A percentile compares a stretch with the other conserved stretches of the same genome.
Conservation (phyloP, 208 protist species). For the Trypanosoma vivax region DNA sequence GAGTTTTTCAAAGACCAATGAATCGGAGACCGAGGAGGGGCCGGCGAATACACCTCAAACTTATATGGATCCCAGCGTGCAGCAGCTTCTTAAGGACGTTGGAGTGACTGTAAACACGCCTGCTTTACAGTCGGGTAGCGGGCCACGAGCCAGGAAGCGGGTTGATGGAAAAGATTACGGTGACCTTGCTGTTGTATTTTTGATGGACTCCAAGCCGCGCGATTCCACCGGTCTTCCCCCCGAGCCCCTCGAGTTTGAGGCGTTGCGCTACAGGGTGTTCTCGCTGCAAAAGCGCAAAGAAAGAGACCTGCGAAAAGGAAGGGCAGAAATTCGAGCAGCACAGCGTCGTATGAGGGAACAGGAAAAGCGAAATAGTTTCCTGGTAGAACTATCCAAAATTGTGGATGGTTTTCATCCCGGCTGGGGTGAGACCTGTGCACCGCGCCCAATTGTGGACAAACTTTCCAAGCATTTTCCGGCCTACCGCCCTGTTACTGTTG, state of each 20-base stretch:
- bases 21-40: no score
- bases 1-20: no score
- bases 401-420: not conserved
- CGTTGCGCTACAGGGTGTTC: slow-evolving; percentile 75
- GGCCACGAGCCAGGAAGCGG: no score
- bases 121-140: no score
- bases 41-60: no score
- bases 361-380: no score
- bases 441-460: not conserved
- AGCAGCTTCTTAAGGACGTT: no score
- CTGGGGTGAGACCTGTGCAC: not conserved
- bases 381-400: no score
- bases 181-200: slow-evolving; percentile 67
- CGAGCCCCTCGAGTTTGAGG: slow-evolving; percentile 69
- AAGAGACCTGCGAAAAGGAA: slow-evolving; percentile 6
- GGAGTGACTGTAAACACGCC: no score
- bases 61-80: no score
- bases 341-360: no score
- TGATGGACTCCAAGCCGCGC: slow-evolving; percentile 48
- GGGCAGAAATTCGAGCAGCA: not conserved
- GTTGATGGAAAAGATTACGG: slow-evolving; percentile 34
- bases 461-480: slow-evolving; percentile 32
- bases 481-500: slow-evolving; percentile 61
- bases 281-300: slow-evolving; percentile 24
- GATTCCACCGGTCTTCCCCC: slow-evolving; percentile 49